phyloP scores from a whole-genome alignment of 495 filamentous ascomycete species.

The Patellaria atrata region DNA sequence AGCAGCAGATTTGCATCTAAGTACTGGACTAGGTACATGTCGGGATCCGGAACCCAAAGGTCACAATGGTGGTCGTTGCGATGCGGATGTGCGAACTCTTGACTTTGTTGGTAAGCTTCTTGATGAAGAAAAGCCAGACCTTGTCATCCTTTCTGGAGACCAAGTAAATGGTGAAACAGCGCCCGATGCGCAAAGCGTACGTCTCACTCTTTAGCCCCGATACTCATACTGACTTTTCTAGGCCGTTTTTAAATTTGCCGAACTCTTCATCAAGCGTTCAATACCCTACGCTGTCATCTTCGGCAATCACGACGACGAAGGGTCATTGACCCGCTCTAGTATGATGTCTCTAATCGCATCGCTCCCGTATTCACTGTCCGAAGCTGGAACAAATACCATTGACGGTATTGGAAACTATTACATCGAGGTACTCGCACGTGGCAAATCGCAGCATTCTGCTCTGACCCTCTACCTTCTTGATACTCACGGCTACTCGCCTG shows the following conservation, averaged over 20 bases:
- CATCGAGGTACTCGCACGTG: constrained; percentile 75
- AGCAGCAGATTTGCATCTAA: constrained; percentile 77
- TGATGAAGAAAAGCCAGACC: constrained; percentile 81
- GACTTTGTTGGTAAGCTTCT: constrained; percentile 72
- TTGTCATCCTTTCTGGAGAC: constrained; percentile 83
- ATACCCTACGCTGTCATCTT: constrained; percentile 92
- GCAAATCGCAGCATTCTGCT: constrained; percentile 66
- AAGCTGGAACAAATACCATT: constrained; percentile 64
- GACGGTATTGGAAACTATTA: constrained; percentile 92
- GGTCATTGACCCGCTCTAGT: constrained; percentile 54
- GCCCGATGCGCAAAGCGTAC: constrained; percentile 70
- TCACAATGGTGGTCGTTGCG: constrained; percentile 59
- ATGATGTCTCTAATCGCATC: constrained; percentile 76
- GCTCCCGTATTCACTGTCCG: constrained; percentile 77
- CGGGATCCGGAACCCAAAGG: constrained; percentile 66
- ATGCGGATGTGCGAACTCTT: constrained; percentile 81
- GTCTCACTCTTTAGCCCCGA: constrained; percentile 2
- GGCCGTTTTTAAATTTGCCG: constrained; percentile 88
- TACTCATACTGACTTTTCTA: constrained; percentile 16
- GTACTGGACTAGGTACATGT: constrained; percentile 73
- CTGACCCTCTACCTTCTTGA: constrained; percentile 89
- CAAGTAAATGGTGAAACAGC: constrained; percentile 91
- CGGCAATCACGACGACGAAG: constrained; percentile 96
- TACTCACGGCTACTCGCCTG: constrained; percentile 81
- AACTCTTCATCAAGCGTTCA: constrained; percentile 68